These are phyloP conservation scores for Ophiosphaerella korrae DNA, from an alignment of 2,329 filamentous ascomycete species.

Conservation along the genomic window DNA sequence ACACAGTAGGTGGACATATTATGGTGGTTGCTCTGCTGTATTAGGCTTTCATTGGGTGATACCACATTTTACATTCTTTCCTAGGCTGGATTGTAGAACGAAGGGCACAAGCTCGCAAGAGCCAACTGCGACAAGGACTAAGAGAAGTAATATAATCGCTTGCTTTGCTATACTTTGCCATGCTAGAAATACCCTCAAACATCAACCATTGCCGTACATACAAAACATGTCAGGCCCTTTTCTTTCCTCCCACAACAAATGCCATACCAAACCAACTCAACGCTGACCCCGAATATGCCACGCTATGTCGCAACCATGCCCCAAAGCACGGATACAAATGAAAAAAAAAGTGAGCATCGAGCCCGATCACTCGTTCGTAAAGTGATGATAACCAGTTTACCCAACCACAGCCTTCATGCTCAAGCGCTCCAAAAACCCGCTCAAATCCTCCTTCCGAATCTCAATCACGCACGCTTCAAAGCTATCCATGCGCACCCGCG, in stretches of 20 bases:
- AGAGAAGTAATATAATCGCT: conserved; percentile 1
- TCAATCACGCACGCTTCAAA: conserved; percentile 98
- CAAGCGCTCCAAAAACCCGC: conserved; percentile 86
- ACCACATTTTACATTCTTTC: conserved; percentile 16
- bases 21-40: neutral
- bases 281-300: neutral
- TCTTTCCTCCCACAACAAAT: neutral
- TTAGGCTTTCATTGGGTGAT: conserved; percentile 11
- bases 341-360: neutral
- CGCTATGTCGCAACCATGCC: conserved; percentile 1
- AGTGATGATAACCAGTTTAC: conserved; percentile 5
- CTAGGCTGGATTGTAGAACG: neutral
- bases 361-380: no score
- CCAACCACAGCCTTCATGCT: conserved; percentile 87
- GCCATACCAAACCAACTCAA: neutral
- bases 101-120: neutral
- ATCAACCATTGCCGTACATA: neutral
- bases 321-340: neutral
- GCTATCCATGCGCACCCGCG: conserved; percentile 88
- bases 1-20: no score
- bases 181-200: conserved; percentile 1
- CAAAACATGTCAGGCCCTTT: neutral
- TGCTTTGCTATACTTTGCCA: conserved; percentile 1
- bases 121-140: no score
- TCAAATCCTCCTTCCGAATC: conserved; percentile 93